These are phyloP conservation scores for Kodamaea hsintzibuensis DNA, from an alignment of 805 yeast species.

Conservation along the genomic window DNA sequence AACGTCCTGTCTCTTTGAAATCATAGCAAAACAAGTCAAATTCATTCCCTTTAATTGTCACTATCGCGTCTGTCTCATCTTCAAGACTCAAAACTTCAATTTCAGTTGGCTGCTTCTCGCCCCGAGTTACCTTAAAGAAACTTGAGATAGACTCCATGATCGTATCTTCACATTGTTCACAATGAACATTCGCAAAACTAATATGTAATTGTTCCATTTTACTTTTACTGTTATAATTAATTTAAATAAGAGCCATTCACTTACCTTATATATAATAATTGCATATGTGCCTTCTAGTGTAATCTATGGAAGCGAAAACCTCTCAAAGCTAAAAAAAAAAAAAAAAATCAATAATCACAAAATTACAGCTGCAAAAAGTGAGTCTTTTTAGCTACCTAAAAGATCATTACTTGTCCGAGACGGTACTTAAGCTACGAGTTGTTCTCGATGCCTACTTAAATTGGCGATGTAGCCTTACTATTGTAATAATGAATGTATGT, in stretches of 20 bases:
- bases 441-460: no score
- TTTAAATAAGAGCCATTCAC: no score
- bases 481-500: no score
- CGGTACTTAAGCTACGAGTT: no score
- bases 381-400: neutral
- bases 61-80: conserved; percentile 14
- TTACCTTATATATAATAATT: neutral
- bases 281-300: neutral
- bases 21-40: conserved; percentile 27
- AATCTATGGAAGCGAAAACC: conserved; percentile 4
- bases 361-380: neutral
- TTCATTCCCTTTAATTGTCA: conserved; percentile 23
- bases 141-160: conserved; percentile 30
- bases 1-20: conserved; percentile 1
- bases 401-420: neutral
- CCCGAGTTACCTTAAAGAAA: conserved; percentile 15
- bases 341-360: neutral
- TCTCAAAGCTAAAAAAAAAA: conserved; percentile 1
- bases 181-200: conserved; percentile 51
- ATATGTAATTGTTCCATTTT: conserved; percentile 24
- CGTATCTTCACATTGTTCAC: conserved; percentile 49
- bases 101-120: conserved; percentile 11
- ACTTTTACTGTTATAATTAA: neutral
- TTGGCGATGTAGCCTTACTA: no score
- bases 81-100: conserved; percentile 11